Base-by-base conservation (phyloP, 176 grass and related monocot species). In the Guadua angustifolia region DNA sequence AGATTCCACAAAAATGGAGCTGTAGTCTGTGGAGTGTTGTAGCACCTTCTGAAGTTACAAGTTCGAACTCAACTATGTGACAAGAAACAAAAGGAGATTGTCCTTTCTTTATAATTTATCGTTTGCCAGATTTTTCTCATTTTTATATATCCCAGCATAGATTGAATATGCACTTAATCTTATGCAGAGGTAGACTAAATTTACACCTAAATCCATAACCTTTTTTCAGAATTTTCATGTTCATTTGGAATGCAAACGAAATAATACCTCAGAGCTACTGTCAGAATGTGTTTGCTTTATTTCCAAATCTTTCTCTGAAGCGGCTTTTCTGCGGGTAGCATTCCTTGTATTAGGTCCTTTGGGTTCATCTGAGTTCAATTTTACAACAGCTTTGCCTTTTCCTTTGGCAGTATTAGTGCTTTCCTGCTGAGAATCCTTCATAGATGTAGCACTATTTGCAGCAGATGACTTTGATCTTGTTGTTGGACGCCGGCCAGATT, bases 301-400 rank as follows among this genome's bases (percentile, higher is more conserved):
- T 80, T 97, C 95, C 46, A 50, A 57, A 73, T 93, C 92, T 78
- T 97, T 97, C 69, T 94, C 95, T 18, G 79, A 89, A 69, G 86
- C 88, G 63, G 86, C 79, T 56, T 91, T 94, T 72, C 87, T 91
- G 50, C 88, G 88, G 46, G 65, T 18, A 76, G 85, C 77, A 82
- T 91, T 97, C 92, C 90, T 89, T 88, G 92, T 97, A 79, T 86
- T 88, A 13, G 80, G 88, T 70, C 95, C 92, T 83, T 86, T 92
- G 9, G 44, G 21, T 77, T 94, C 92, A 71, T 91, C 92, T 22
- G 79, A 46, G 75, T 50, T 88, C 4, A 62, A 73, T 89, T 97
- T 97, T 63, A 86, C 66, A 42, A 94, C 75, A 58, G 95, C 92
- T 82, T 97, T 97, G 50, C 92, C 95, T 82, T 97, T 97, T 68